Evolutionary conservation across 805 yeast species (phyloP).

Genomic region (Saccharomycopsis guyanensis): DNA sequence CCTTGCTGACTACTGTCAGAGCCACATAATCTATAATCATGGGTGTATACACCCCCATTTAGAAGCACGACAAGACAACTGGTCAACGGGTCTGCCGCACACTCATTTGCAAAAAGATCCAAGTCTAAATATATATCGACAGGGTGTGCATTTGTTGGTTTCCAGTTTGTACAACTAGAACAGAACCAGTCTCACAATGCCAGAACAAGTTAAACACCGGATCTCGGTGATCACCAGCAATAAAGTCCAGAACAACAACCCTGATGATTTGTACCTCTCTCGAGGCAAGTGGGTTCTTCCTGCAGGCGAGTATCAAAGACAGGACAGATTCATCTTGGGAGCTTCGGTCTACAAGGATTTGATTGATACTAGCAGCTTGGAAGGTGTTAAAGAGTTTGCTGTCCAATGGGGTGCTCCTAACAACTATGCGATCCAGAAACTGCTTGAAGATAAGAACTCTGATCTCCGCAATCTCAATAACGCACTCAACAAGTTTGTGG

Average conservation of each 20-base stretch:
- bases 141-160: too few relatives aligned
- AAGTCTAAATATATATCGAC: too few relatives aligned
- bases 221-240: constrained; percentile 8
- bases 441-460: constrained; percentile 5
- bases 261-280: constrained; percentile 10
- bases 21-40: too few relatives aligned
- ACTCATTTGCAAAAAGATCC: too few relatives aligned
- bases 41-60: too few relatives aligned
- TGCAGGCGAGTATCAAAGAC: constrained; percentile 18
- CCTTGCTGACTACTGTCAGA: too few relatives aligned
- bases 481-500: constrained; percentile 15
- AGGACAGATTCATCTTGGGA: constrained; percentile 17
- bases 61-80: too few relatives aligned
- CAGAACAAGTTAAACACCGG: too few relatives aligned
- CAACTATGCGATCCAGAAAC: constrained; percentile 2
- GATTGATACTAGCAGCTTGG: not conserved
- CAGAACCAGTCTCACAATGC: too few relatives aligned
- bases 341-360: not conserved
- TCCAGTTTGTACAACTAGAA: too few relatives aligned
- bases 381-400: constrained; percentile 8
- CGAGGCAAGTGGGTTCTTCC: constrained; percentile 19
- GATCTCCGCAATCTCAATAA: constrained; percentile 13
- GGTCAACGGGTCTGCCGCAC: too few relatives aligned
- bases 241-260: constrained; percentile 6
- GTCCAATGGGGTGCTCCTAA: constrained; percentile 17